phyloP scores from a whole-genome alignment of 106 monocot genomes.

The Cymbidium sinense region DNA sequence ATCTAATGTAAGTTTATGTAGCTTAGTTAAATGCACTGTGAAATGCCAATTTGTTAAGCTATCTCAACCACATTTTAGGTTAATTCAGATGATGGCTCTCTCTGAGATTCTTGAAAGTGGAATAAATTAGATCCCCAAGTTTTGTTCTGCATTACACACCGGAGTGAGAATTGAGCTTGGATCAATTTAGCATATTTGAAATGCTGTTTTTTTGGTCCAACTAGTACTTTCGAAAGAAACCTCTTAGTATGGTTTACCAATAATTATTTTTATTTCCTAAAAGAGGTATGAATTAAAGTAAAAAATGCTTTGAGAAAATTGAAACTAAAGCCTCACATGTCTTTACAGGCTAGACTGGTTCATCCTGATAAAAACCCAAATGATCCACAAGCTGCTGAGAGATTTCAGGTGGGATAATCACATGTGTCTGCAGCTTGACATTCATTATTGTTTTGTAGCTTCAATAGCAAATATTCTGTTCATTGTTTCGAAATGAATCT shows the following conservation, averaged over 20 bases:
- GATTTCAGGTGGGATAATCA: conserved; percentile 39
- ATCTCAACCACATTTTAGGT: no score
- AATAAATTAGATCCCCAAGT: neutral
- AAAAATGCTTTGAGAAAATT: no score
- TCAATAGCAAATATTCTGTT: neutral
- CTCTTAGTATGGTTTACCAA: no score
- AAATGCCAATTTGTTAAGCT: neutral
- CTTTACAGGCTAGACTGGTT: conserved; percentile 44
- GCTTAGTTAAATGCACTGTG: neutral
- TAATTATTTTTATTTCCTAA: no score
- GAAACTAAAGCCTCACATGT: neutral
- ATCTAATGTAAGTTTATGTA: no score
- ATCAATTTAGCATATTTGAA: no score
- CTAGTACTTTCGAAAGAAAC: no score
- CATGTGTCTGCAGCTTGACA: neutral
- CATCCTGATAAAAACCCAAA: conserved; percentile 60
- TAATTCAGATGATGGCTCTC: no score
- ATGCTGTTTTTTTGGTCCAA: no score
- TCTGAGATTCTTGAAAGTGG: neutral
- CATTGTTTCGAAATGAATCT: neutral
- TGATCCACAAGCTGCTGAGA: conserved; percentile 49
- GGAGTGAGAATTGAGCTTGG: no score
- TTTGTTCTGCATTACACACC: no score
- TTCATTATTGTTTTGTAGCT: neutral
- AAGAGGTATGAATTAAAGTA: no score